Percentiles rank a stretch among this genome's conserved stretches.
phyloP scores from a whole-genome alignment of 345 rosid species.

The Brassica juncea region DNA sequence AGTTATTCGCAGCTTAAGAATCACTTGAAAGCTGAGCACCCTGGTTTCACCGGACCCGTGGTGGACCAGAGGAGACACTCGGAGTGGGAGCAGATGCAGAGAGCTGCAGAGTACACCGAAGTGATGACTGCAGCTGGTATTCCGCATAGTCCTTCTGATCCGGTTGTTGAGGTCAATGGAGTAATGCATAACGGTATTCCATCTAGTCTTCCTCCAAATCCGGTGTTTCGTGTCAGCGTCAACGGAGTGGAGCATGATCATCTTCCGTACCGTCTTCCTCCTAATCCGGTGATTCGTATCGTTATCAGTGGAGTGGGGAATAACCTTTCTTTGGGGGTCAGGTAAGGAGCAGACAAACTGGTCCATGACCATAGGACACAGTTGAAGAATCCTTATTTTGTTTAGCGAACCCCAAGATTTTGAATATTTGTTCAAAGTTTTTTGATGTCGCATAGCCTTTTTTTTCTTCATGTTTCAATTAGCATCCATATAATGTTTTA shows the following conservation, averaged over 20 bases:
- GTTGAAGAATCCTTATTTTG: not conserved
- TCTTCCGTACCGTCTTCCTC: not conserved
- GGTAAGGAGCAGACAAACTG: not conserved
- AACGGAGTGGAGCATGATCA: not conserved
- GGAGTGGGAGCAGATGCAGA: constrained; percentile 51
- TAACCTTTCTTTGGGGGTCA: not conserved
- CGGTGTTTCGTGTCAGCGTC: not conserved
- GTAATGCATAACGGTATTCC: not conserved
- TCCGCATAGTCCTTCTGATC: not conserved
- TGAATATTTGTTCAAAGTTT: constrained; percentile 1
- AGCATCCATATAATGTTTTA: not conserved
- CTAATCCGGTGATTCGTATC: not conserved
- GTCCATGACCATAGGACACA: not conserved
- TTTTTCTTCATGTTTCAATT: not conserved
- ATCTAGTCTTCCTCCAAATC: not conserved
- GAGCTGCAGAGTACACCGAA: constrained; percentile 34
- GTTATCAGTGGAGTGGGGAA: not conserved
- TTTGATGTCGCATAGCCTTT: not conserved
- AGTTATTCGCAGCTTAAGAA: constrained; percentile 67
- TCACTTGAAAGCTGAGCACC: constrained; percentile 70
- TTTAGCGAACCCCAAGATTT: not conserved
- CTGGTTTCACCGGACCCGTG: constrained; percentile 54
- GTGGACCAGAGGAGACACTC: constrained; percentile 58
- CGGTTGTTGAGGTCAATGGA: not conserved
- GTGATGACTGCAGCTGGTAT: constrained; percentile 16